phyloP scores from a whole-genome alignment of 208 protist species.

The Acanthamoeba triangularis region DNA sequence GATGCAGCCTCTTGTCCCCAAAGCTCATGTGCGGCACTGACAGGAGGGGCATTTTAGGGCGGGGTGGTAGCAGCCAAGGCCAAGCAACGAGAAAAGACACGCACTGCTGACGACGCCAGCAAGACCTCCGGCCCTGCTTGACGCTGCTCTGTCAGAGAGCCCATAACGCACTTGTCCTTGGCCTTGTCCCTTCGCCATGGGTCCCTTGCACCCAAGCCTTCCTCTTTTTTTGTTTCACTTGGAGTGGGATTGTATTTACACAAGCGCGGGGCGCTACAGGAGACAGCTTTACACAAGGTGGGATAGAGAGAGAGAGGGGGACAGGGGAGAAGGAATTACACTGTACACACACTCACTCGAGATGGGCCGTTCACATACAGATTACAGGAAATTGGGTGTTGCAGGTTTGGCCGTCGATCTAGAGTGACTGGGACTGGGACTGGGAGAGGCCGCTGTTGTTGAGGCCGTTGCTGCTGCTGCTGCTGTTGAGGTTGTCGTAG shows the following conservation, averaged over 20 bases:
- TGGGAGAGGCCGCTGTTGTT: background rate
- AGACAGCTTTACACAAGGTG: background rate
- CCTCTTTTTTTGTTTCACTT: no score
- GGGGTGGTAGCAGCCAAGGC: slow-evolving; percentile 13
- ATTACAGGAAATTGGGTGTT: no score
- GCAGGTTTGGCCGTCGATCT: no score
- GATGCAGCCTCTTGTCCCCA: background rate
- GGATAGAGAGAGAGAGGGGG: no score
- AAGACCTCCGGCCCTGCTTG: background rate
- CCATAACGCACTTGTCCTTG: no score
- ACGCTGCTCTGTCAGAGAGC: background rate
- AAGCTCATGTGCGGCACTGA: background rate
- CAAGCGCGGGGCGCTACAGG: background rate
- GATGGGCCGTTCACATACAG: no score
- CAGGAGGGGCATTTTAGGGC: background rate
- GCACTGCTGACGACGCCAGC: background rate
- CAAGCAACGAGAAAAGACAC: slow-evolving; percentile 5
- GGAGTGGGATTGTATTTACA: no score
- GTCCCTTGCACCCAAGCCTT: no score
- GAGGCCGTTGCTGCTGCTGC: no score
- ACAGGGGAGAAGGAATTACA: no score
- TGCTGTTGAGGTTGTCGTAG: slow-evolving; percentile 35
- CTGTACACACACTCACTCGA: no score
- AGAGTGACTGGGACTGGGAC: background rate
- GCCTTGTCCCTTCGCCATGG: no score